phyloP scores from a whole-genome alignment of 148 eudicot genomes.

The Rhododendron ferrugineum region DNA sequence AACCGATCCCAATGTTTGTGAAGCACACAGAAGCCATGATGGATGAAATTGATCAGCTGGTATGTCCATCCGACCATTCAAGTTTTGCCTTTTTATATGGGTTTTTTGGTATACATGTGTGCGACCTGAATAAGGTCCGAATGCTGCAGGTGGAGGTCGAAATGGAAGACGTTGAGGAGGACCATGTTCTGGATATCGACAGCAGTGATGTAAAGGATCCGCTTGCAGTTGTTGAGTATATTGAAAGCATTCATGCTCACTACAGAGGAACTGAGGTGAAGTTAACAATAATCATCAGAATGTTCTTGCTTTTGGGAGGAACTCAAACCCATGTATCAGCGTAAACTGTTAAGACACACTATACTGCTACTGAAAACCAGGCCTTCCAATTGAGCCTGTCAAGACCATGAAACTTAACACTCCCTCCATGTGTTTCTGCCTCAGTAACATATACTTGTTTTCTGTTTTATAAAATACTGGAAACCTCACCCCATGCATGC shows the following conservation, averaged over 20 bases:
- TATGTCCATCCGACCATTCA: background rate
- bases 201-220: constrained; percentile 45
- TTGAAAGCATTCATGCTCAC: constrained; percentile 54
- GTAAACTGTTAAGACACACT: background rate
- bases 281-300: background rate
- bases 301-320: background rate
- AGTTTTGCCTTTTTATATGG: background rate
- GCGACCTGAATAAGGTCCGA: background rate
- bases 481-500: background rate
- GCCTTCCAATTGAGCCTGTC: background rate
- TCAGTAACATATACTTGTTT: background rate
- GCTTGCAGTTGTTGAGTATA: constrained; percentile 56
- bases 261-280: constrained; percentile 58
- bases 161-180: constrained; percentile 61
- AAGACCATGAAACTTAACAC: background rate
- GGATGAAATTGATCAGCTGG: constrained; percentile 8
- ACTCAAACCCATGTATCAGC: background rate
- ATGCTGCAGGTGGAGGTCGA: constrained; percentile 35
- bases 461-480: background rate
- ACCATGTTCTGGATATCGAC: constrained; percentile 50
- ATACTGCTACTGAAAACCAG: background rate
- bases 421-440: background rate
- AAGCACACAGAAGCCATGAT: constrained; percentile 9
- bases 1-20: constrained; percentile 7
- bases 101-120: background rate